Percentiles rank a stretch among this genome's conserved stretches.
phyloP scores from a whole-genome alignment of 306 rosid genomes.

The Casuarina equisetifolia region DNA sequence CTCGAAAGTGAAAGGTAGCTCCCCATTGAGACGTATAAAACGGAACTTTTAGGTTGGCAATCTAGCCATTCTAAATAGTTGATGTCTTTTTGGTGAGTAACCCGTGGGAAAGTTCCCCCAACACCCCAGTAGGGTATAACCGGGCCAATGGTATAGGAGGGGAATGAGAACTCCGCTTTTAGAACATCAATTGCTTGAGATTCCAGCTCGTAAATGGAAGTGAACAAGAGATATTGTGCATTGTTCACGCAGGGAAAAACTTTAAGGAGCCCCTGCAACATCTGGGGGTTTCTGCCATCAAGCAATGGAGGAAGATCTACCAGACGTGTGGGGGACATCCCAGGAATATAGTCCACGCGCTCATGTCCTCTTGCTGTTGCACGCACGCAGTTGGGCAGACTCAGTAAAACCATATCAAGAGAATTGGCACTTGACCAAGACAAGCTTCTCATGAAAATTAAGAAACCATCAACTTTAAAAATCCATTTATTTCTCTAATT shows the following conservation, averaged over 20 bases:
- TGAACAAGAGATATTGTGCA: constrained; percentile 32
- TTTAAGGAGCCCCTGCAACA: constrained; percentile 19
- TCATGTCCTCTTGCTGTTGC: constrained; percentile 27
- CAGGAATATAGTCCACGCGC: constrained; percentile 37
- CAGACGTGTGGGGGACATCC: constrained; percentile 31
- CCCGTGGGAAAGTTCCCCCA: not conserved
- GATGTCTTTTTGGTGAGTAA: not conserved
- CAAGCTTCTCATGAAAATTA: too few species aligned
- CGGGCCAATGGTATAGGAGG: constrained; percentile 41
- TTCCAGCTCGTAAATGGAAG: constrained; percentile 37
- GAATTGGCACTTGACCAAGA: not conserved
- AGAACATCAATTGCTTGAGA: constrained; percentile 27
- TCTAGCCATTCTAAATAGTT: constrained; percentile 39
- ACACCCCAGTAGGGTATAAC: constrained; percentile 29
- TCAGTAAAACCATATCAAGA: not conserved
- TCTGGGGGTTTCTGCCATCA: not conserved
- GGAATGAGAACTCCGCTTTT: constrained; percentile 20
- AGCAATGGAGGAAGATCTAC: constrained; percentile 23
- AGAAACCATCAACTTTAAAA: too few species aligned
- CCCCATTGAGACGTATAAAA: constrained; percentile 41
- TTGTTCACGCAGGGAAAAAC: constrained; percentile 24
- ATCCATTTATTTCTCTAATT: too few species aligned
- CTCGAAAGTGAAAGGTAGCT: constrained; percentile 38
- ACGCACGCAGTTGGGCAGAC: not conserved
- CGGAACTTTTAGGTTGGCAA: constrained; percentile 40